These are phyloP conservation scores for Arxiozyma slooffiae DNA, from an alignment of 1,139 yeast species.

Conservation along the genomic window DNA sequence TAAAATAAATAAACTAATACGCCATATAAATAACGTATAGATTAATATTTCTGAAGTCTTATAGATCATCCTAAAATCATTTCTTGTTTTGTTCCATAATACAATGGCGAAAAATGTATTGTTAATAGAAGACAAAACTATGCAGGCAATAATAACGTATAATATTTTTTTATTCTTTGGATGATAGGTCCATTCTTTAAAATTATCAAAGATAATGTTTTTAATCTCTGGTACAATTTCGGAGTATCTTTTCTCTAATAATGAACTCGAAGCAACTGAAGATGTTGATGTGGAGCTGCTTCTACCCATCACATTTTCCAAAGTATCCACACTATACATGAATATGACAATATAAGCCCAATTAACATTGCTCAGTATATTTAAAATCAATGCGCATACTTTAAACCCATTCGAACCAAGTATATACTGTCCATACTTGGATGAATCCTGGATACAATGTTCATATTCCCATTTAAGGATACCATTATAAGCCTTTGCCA, in stretches of 20 bases:
- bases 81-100: slow-evolving; percentile 9
- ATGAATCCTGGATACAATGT: slow-evolving; percentile 18
- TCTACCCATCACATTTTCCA: slow-evolving; percentile 1
- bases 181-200: not conserved
- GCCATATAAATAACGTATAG: slow-evolving; percentile 14
- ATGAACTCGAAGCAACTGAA: not conserved
- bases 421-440: slow-evolving; percentile 11
- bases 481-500: slow-evolving; percentile 10
- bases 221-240: not conserved
- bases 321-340: slow-evolving; percentile 1
- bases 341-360: slow-evolving; percentile 23
- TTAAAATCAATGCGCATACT: slow-evolving; percentile 12
- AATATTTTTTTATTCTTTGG: not conserved
- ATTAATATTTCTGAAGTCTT: slow-evolving; percentile 13
- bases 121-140: slow-evolving; percentile 3
- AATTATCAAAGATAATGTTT: too few species aligned
- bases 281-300: not conserved
- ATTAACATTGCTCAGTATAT: slow-evolving; percentile 15
- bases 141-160: slow-evolving; percentile 4
- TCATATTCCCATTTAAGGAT: slow-evolving; percentile 19
- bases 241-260: not conserved
- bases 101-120: slow-evolving; percentile 10
- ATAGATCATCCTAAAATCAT: slow-evolving; percentile 7
- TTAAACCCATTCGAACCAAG: slow-evolving; percentile 9
- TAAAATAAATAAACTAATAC: slow-evolving; percentile 16